phyloP scores from a whole-genome alignment of 108 stramenopile genomes.

The Pseudonitzschia pungens region DNA sequence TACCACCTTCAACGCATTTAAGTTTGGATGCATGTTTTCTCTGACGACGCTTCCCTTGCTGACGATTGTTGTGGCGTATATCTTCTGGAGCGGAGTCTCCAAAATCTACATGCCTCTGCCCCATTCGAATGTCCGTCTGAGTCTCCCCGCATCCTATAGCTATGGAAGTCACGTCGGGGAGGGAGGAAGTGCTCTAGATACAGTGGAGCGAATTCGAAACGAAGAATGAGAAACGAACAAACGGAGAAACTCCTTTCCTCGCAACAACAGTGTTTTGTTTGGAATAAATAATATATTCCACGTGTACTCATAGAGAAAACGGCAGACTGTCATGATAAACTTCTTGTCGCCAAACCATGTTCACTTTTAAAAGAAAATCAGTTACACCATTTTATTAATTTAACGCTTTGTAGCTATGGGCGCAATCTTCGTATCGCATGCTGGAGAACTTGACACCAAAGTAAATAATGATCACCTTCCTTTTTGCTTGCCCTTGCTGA shows the following conservation, averaged over 20 bases:
- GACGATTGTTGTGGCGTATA: slow-evolving; percentile 31
- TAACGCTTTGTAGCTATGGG: not conserved
- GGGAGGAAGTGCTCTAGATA: not conserved
- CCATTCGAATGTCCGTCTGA: slow-evolving; percentile 32
- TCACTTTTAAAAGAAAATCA: not conserved
- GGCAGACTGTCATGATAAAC: not conserved
- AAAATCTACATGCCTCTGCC: slow-evolving; percentile 54
- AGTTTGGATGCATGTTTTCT: slow-evolving; percentile 52
- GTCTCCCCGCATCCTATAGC: slow-evolving; percentile 39
- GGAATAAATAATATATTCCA: not conserved
- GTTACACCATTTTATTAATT: too few relatives aligned
- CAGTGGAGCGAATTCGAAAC: not conserved
- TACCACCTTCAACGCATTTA: slow-evolving; percentile 44
- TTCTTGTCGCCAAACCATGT: slow-evolving; percentile 4
- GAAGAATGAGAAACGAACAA: not conserved
- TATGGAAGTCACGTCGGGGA: slow-evolving; percentile 28
- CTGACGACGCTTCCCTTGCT: slow-evolving; percentile 31
- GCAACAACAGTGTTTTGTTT: not conserved
- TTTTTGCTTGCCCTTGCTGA: slow-evolving; percentile 15
- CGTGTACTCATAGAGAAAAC: not conserved
- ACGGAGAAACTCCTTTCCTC: not conserved
- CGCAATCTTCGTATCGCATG: not conserved
- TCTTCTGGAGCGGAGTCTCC: slow-evolving; percentile 52
- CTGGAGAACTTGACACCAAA: not conserved
- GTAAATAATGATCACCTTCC: not conserved